Evolutionary conservation across 768 basidiomycete genomes (phyloP).

Genomic region (Naganishia randhawae): DNA sequence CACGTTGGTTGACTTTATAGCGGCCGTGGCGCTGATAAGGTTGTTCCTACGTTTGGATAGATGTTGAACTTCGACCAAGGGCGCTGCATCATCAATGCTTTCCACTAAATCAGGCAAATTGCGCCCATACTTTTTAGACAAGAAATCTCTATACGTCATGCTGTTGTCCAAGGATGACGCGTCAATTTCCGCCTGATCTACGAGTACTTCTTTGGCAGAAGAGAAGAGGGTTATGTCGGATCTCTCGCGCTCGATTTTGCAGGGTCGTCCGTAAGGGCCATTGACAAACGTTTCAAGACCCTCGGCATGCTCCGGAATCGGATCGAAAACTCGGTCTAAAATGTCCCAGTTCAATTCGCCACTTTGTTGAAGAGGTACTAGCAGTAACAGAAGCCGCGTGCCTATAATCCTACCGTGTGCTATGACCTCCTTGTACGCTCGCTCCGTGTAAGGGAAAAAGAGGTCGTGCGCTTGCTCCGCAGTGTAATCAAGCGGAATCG

Average conservation of each 20-base stretch:
- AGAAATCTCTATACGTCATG: conserved; percentile 7
- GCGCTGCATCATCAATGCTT: not conserved
- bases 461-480: conserved; percentile 11
- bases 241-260: not conserved
- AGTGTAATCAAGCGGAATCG: conserved; percentile 15
- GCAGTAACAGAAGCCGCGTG: not conserved
- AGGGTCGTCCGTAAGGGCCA: conserved; percentile 8
- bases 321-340: conserved; percentile 10
- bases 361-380: conserved; percentile 1
- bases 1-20: conserved; percentile 13
- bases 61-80: conserved; percentile 22
- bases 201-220: not conserved
- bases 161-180: not conserved
- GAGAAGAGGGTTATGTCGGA: not conserved
- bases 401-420: conserved; percentile 5
- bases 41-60: conserved; percentile 22
- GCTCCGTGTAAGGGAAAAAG: conserved; percentile 9
- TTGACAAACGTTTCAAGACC: not conserved
- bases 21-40: conserved; percentile 17
- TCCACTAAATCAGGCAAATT: conserved; percentile 7
- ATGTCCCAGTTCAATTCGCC: not conserved
- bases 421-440: conserved; percentile 18
- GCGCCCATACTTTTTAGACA: conserved; percentile 6
- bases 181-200: conserved; percentile 3
- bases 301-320: not conserved